phyloP scores from a whole-genome alignment of 2,329 filamentous ascomycete species.

The Sporothrix inflata region DNA sequence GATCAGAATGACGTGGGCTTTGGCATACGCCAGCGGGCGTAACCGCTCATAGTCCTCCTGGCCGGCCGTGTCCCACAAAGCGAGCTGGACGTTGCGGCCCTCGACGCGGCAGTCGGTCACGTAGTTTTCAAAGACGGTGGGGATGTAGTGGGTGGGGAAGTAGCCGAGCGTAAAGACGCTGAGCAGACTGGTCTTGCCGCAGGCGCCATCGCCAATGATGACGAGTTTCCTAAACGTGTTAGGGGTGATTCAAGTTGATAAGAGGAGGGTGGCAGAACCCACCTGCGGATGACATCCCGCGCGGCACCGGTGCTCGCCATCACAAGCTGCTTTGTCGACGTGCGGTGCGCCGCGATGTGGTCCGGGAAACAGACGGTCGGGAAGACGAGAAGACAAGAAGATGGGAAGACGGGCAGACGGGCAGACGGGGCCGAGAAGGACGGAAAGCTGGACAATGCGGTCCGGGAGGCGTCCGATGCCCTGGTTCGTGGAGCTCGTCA shows the following conservation, averaged over 20 bases:
- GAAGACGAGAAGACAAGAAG: background rate
- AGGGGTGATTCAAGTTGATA: background rate
- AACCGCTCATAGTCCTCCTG: slow-evolving; percentile 98
- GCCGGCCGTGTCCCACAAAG: slow-evolving; percentile 98
- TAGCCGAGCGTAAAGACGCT: slow-evolving; percentile 98
- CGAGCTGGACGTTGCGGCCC: slow-evolving; percentile 96
- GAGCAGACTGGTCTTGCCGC: slow-evolving; percentile 95
- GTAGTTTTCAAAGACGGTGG: slow-evolving; percentile 99
- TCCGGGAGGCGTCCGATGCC: background rate
- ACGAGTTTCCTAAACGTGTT: slow-evolving; percentile 75
- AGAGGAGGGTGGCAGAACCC: slow-evolving; percentile 18
- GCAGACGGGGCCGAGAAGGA: background rate
- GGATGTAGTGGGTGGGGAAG: slow-evolving; percentile 86
- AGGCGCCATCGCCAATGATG: slow-evolving; percentile 95
- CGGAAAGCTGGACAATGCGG: background rate
- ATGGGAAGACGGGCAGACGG: no score
- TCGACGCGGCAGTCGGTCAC: slow-evolving; percentile 98
- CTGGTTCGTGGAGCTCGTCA: background rate
- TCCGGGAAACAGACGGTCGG: background rate
- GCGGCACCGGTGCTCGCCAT: slow-evolving; percentile 43
- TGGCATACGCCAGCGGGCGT: slow-evolving; percentile 91
- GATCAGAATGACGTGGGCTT: slow-evolving; percentile 96
- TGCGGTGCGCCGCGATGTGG: background rate
- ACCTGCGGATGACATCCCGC: slow-evolving; percentile 47
- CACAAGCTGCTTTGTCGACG: slow-evolving; percentile 26